These are phyloP conservation scores for Candida jianshihensis DNA, from an alignment of 805 yeast genomes.

Conservation along the genomic window DNA sequence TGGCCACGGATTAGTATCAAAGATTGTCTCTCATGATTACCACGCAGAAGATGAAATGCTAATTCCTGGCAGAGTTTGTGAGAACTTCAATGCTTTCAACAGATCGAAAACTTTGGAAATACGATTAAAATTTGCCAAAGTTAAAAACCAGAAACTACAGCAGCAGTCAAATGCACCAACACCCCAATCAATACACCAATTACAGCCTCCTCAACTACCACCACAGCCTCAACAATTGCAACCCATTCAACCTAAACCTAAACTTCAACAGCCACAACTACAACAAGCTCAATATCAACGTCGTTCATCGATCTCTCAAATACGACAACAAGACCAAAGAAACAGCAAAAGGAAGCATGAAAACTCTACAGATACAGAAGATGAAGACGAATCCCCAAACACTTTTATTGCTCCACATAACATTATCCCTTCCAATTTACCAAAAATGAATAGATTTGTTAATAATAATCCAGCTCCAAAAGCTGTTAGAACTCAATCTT, in stretches of 20 bases:
- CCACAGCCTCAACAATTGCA: slow-evolving; percentile 3
- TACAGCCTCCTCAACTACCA: slow-evolving; percentile 2
- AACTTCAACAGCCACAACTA: not conserved
- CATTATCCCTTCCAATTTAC: slow-evolving; percentile 5
- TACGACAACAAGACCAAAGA: slow-evolving; percentile 1
- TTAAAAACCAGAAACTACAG: slow-evolving; percentile 11
- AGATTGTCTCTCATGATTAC: slow-evolving; percentile 16
- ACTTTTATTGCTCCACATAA: slow-evolving; percentile 13
- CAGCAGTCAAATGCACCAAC: slow-evolving; percentile 7
- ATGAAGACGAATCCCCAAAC: slow-evolving; percentile 8
- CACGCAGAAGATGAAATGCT: slow-evolving; percentile 27
- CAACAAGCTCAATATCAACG: slow-evolving; percentile 1
- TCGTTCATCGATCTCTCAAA: not conserved
- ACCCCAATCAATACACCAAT: slow-evolving; percentile 3
- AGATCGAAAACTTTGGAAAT: slow-evolving; percentile 48
- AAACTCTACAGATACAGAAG: slow-evolving; percentile 15
- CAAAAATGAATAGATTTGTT: slow-evolving; percentile 26
- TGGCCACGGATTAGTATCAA: slow-evolving; percentile 37
- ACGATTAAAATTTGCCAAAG: slow-evolving; percentile 36
- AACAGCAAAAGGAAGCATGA: slow-evolving; percentile 10
- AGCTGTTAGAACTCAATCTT: slow-evolving; percentile 38
- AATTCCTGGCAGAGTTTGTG: slow-evolving; percentile 51
- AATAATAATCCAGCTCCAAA: slow-evolving; percentile 40
- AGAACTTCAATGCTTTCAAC: slow-evolving; percentile 42
- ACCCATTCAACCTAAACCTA: not conserved